phyloP scores from a whole-genome alignment of 371 early-diverging fungal genomes.

The Mortierella sp. region DNA sequence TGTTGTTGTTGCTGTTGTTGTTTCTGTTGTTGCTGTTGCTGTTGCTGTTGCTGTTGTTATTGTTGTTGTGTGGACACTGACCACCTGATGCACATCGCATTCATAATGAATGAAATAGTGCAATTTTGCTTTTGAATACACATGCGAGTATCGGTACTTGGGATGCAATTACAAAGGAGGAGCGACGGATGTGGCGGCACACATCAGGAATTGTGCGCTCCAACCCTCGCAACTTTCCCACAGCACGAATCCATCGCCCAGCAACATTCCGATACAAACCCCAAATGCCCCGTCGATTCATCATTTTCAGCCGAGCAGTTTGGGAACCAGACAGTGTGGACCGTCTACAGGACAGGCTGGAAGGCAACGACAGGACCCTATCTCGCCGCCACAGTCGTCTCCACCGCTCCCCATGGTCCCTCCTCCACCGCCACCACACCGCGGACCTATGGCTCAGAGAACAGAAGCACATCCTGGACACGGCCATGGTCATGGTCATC shows the following conservation, averaged over 20 bases:
- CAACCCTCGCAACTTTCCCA: background rate
- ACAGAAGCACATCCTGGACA: background rate
- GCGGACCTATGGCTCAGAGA: background rate
- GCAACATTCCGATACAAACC: background rate
- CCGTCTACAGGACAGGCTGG: background rate
- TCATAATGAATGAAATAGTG: constrained; percentile 23
- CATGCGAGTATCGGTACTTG: constrained; percentile 25
- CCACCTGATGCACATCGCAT: background rate
- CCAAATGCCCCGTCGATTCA: background rate
- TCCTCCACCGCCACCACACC: background rate
- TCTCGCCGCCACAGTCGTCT: constrained; percentile 45
- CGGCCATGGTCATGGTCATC: background rate
- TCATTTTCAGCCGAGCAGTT: background rate
- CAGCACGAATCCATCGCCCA: background rate
- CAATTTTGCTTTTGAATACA: constrained; percentile 22
- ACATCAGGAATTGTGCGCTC: constrained; percentile 27
- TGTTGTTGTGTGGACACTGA: background rate
- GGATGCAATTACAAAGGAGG: constrained; percentile 36
- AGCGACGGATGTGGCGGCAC: constrained; percentile 23
- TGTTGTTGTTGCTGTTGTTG: too few species aligned
- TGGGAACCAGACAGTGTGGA: background rate
- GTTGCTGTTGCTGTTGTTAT: too few species aligned
- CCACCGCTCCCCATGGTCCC: constrained; percentile 16
- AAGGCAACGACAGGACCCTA: constrained; percentile 1
- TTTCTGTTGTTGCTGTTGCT: too few species aligned